phyloP scores from a whole-genome alignment of 768 basidiomycete species.

The Boletus vermiculosoides region DNA sequence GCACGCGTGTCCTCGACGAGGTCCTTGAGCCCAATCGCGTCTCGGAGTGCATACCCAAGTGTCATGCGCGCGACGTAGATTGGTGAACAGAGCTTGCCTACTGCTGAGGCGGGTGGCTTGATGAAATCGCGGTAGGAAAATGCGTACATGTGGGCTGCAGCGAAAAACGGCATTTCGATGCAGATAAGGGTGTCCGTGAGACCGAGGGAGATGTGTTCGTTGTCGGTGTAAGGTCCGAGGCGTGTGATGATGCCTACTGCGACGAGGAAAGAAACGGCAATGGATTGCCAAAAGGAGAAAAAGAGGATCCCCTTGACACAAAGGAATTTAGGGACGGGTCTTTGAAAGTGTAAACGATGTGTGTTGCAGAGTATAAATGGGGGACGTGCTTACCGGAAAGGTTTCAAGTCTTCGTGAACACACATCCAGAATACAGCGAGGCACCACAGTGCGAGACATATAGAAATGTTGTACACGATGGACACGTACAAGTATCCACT shows the following conservation, averaged over 20 bases:
- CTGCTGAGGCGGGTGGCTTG: conserved; percentile 46
- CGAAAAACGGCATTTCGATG: conserved; percentile 97
- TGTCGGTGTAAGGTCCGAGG: conserved; percentile 85
- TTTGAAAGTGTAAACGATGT: conserved; percentile 23
- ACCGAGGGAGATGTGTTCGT: conserved; percentile 86
- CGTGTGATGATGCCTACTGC: conserved; percentile 71
- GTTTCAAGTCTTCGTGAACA: conserved; percentile 83
- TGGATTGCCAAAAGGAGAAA: conserved; percentile 98
- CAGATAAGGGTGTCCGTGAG: conserved; percentile 91
- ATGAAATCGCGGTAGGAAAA: conserved; percentile 86
- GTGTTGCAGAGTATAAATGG: neutral
- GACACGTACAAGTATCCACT: conserved; percentile 93
- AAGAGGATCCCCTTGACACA: conserved; percentile 98
- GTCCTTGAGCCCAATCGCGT: conserved; percentile 85
- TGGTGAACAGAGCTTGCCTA: conserved; percentile 28
- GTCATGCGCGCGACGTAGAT: conserved; percentile 85
- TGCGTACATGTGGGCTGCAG: conserved; percentile 91
- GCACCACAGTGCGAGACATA: conserved; percentile 81
- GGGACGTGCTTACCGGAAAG: conserved; percentile 62
- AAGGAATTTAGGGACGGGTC: conserved; percentile 95
- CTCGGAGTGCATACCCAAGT: conserved; percentile 80
- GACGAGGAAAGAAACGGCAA: conserved; percentile 84
- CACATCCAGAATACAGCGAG: conserved; percentile 97
- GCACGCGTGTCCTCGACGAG: conserved; percentile 83
- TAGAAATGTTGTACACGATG: conserved; percentile 80